Evolutionary conservation across 2,329 filamentous ascomycete species (phyloP), one percentile per base, ranked within the genome.

Genomic region (Talaromyces piceae): DNA sequence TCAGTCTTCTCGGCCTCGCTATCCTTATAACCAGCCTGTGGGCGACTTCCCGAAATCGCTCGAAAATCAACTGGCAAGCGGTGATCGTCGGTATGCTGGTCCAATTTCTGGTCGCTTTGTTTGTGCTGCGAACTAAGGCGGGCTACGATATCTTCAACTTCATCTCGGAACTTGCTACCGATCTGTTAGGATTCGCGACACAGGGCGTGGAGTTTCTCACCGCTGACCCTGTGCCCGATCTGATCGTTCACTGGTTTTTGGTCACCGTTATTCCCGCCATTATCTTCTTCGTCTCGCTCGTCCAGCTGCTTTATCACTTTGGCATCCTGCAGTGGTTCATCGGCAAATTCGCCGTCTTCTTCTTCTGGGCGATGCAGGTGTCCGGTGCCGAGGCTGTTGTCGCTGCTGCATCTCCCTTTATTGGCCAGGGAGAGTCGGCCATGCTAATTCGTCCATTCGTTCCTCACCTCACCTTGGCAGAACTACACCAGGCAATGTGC

Each of bases 281-380:
- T 70, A 88, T 95, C 73, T 96, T 95, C 81, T 95, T 96, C 81
- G 87, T 95, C 53, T 83, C 90, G 1, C 77, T 95, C n/a, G 88
- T 95, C 23, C 87, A 94, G 70, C 80, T 95, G 12, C 71, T 94
- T 41, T 94, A 88, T 74, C 86, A 91, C 74, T 77, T 83, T 60
- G 87, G 86, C 2, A 76, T 90, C 56, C 73, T 95, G 49, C 90
- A 95, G 71, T 95, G 91, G 90, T 88, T 91, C 70, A 82, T 95
- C 63, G 76, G 77, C 59, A 95, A 95, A 70, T 88, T 93, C 61
- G 89, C 91, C 54, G 79, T 81, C 47, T 90, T 95, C 71, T 94
- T 96, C 78, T 94, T 91, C 80, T 95, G 88, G 86, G 79, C 77
- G 41, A 84, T 96, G 70, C 80, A 82, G 47, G 88, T 95, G 5